Evolutionary conservation across 148 eudicot species (phyloP), one percentile per base, ranked within the genome.

Genomic region (Suaeda aralocaspica): DNA sequence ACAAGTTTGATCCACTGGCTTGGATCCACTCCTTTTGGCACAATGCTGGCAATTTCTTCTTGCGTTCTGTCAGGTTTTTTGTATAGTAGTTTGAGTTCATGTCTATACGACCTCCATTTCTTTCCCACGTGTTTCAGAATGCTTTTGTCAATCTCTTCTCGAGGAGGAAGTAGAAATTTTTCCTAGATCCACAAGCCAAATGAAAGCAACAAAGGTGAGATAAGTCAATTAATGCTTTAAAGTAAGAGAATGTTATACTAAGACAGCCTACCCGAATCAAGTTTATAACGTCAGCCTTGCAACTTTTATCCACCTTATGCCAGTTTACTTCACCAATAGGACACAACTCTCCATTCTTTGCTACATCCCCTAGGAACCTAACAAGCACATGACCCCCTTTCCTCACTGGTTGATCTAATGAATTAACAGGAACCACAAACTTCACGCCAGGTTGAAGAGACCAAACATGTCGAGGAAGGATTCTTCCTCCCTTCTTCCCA

Each of bases 1-100:
- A 78, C 81, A 45, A 78, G 81, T 68, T 73, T 73, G 28, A 45
- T 36, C 81, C 81, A 78, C 81, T 78, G 81, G 70, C 52, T 78
- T 62, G 52, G 52, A 63, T 66, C 59, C 28, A 78, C 59, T 41
- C 81, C 81, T 46, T 63, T 68, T 56, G 81, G 81, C 59, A 73
- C 81, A 16, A 44, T 59, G 71, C 77, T 78, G 30, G 74, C 74
- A 63, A 78, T 70, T 69, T 73, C 51, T 60, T 73, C 81, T 56
- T 63, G 70, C 55, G 81, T 73, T 55, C 42, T 78, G 49, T 57
- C 73, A 28, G 77, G 81, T 25, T 46, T 73, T 29, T 78, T 78
- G 31, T 73, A 73, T 69, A 52, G 81, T 24, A 28, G 5, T 57
- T 78, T 78, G 24, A 78, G 81, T 44, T 73, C 77, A 56, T 73